phyloP scores from a whole-genome alignment of 2,329 filamentous ascomycete genomes.

The Metarhizium brunneum region DNA sequence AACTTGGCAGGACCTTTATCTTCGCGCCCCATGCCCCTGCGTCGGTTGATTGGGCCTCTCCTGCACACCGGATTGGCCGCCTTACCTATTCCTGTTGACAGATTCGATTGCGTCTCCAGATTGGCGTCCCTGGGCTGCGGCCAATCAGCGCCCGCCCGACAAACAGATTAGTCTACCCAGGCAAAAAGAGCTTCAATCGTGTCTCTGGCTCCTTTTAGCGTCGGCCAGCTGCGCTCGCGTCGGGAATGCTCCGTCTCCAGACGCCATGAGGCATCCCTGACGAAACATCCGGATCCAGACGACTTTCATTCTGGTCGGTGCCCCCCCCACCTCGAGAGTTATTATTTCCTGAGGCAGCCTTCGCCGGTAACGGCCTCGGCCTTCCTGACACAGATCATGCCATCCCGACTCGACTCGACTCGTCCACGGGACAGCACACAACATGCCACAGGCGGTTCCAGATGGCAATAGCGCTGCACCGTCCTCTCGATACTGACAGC shows the following conservation, averaged over 20 bases:
- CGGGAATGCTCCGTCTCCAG: no score
- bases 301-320: no score
- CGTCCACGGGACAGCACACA: not conserved
- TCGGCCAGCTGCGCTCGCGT: no score
- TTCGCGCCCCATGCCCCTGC: not conserved
- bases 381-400: not conserved
- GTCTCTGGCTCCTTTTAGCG: no score
- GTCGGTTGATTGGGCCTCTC: not conserved
- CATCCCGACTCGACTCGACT: not conserved
- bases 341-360: no score
- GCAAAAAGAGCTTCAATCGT: no score
- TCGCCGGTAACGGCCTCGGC: not conserved
- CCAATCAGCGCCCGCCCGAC: not conserved
- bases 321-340: no score
- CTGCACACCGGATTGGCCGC: not conserved
- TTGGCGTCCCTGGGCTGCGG: not conserved
- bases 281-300: not conserved
- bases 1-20: not conserved
- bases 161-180: not conserved
- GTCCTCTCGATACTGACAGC: not conserved
- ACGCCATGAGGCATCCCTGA: no score
- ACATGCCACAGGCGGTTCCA: not conserved
- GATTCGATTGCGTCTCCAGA: slow-evolving; percentile 6
- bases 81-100: slow-evolving; percentile 1
- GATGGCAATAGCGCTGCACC: no score